Base-by-base conservation (phyloP, 2,329 filamentous ascomycete species). In the Fusarium palustre region DNA sequence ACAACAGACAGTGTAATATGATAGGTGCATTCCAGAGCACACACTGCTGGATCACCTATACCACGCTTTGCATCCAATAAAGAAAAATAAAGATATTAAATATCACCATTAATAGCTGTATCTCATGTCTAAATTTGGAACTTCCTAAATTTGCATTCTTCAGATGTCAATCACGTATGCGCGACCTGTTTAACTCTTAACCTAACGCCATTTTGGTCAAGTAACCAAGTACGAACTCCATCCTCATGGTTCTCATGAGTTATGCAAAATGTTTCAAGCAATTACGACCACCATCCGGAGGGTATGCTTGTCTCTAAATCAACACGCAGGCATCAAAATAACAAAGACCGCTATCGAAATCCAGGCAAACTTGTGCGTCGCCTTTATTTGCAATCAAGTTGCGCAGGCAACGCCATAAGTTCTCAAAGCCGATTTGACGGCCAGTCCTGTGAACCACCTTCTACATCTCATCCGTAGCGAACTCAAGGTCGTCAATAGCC, bases 401-500 rank as follows among this genome's bases (percentile, higher is more conserved):
- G 20, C 11, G 25, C 7, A 30, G 25, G 42, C 18, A 30, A 30
- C 30, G 28, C 12, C 28, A 15, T 30, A 5, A 31, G 30, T 13
- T 20, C 7, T 18, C 4, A 20, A 31, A 28, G 13, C 28, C 18
- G 7, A 12, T 16, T 31, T 13, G 38, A 30, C 12, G 9, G n/a
- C 18, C 33, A 22, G 13, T 46, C 20, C 22, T 38, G 22, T 31
- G 28, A 28, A 48, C 28, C 47, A 39, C 18, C 15, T 41, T 22
- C 55, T 70, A 79, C 48, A 80, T 78, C 68, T 79, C 78, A 33
- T 78, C 77, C n/a, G 74, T 74, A 20, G 68, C 54, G 38, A 74
- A 75, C 11, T 72, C 70, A 24, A 70, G 58, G 8, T 72, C 73
- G 3, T 71, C 67, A 11, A 49, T 65, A 12, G 74, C 74, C 79